A percentile compares a stretch with the other conserved stretches of the same genome.
Evolutionary conservation across 2,329 filamentous ascomycete species (phyloP).

Genomic region (Paracoccidioides lutzii): DNA sequence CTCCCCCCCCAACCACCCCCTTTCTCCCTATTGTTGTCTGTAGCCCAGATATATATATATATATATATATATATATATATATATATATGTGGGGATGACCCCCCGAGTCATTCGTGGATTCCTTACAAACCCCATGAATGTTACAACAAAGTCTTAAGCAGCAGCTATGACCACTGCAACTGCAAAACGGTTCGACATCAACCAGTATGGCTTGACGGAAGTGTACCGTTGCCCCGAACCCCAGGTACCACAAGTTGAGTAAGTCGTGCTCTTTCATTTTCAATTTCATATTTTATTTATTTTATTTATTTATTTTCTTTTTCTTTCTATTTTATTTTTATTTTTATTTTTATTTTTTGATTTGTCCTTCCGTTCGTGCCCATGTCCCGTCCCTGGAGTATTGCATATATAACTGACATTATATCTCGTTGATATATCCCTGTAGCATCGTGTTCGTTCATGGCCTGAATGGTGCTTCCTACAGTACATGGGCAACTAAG

Average conservation of each 20-base stretch:
- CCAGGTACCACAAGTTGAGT: constrained; percentile 26
- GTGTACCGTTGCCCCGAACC: constrained; percentile 25
- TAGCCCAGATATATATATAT: background rate
- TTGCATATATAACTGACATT: background rate
- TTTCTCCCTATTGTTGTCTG: background rate
- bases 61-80: background rate
- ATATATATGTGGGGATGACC: constrained; percentile 1
- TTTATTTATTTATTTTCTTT: too few relatives aligned
- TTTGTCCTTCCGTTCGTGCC: background rate
- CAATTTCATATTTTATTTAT: too few relatives aligned
- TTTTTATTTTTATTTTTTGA: too few relatives aligned
- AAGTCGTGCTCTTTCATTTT: constrained; percentile 2
- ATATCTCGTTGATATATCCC: background rate
- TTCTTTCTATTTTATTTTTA: too few relatives aligned
- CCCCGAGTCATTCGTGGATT: background rate
- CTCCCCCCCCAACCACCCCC: too few relatives aligned
- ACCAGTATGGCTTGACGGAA: constrained; percentile 31
- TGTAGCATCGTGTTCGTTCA: constrained; percentile 53
- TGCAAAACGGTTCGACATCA: constrained; percentile 16
- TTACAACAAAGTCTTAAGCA: background rate
- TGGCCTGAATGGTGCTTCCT: constrained; percentile 53
- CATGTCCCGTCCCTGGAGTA: too few relatives aligned
- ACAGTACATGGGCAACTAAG: constrained; percentile 48
- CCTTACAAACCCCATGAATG: background rate
- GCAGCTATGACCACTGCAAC: constrained; percentile 11